Percentiles rank a stretch among this genome's conserved stretches.
phyloP scores from a whole-genome alignment of 495 filamentous ascomycete species.

The Aspergillus leporis region DNA sequence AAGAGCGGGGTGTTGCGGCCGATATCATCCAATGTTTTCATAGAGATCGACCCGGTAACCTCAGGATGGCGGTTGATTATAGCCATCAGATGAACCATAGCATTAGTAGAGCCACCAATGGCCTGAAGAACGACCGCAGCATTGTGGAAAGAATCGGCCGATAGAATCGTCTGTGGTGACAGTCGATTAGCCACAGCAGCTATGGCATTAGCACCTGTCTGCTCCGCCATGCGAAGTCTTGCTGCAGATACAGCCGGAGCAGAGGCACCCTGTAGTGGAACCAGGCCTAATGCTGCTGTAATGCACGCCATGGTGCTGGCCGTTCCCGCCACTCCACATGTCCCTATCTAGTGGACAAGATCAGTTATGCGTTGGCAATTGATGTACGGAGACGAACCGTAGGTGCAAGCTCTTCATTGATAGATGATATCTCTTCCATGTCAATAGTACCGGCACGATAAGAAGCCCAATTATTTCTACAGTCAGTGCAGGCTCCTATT shows the following conservation, averaged over 20 bases:
- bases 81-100: conserved; percentile 65
- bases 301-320: conserved; percentile 71
- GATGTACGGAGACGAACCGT: conserved; percentile 45
- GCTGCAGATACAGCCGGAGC: conserved; percentile 66
- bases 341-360: conserved; percentile 49
- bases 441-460: conserved; percentile 61
- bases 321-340: conserved; percentile 71
- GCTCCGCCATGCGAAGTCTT: conserved; percentile 62
- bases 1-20: conserved; percentile 60
- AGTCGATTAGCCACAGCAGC: conserved; percentile 37
- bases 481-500: conserved; percentile 68
- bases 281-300: conserved; percentile 62
- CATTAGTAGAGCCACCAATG: conserved; percentile 70
- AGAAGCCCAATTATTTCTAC: conserved; percentile 66
- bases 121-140: conserved; percentile 69
- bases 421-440: conserved; percentile 62
- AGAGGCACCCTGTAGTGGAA: conserved; percentile 61
- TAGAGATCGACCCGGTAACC: conserved; percentile 53
- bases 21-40: conserved; percentile 60
- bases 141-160: conserved; percentile 63
- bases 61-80: conserved; percentile 60
- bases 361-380: neutral
- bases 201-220: conserved; percentile 60
- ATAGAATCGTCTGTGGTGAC: conserved; percentile 57
- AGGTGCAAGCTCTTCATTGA: conserved; percentile 69